phyloP scores from a whole-genome alignment of 2,329 filamentous ascomycete genomes.

The Paraconiothyrium brasiliense region DNA sequence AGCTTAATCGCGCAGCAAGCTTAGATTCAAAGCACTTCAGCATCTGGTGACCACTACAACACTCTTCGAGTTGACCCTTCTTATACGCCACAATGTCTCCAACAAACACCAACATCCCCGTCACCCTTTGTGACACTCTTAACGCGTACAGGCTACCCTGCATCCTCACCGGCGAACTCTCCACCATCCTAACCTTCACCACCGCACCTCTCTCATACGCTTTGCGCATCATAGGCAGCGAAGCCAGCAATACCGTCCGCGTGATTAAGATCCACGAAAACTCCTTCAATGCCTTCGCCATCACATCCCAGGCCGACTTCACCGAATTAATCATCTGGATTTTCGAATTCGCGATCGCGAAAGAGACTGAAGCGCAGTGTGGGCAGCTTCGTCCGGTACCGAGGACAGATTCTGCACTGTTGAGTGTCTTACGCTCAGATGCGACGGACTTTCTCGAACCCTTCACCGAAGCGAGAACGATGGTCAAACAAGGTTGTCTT shows the following conservation, averaged over 20 bases:
- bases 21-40: neutral
- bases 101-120: neutral
- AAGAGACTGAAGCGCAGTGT: neutral
- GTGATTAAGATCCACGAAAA: neutral
- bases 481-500: neutral
- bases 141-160: neutral
- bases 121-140: neutral
- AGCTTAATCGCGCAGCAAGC: neutral
- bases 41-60: neutral
- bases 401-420: neutral
- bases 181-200: slow-evolving; percentile 3
- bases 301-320: neutral
- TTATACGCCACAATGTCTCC: neutral
- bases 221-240: neutral
- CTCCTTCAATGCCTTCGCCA: neutral
- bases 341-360: neutral
- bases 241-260: neutral
- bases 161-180: neutral
- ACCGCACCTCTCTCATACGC: slow-evolving; percentile 3
- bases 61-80: neutral
- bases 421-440: neutral
- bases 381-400: neutral
- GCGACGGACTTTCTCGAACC: neutral
- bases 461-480: neutral
- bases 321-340: neutral